These are phyloP conservation scores for Aspergillus amoenus DNA, from an alignment of 2,329 filamentous ascomycete species.

Conservation along the genomic window DNA sequence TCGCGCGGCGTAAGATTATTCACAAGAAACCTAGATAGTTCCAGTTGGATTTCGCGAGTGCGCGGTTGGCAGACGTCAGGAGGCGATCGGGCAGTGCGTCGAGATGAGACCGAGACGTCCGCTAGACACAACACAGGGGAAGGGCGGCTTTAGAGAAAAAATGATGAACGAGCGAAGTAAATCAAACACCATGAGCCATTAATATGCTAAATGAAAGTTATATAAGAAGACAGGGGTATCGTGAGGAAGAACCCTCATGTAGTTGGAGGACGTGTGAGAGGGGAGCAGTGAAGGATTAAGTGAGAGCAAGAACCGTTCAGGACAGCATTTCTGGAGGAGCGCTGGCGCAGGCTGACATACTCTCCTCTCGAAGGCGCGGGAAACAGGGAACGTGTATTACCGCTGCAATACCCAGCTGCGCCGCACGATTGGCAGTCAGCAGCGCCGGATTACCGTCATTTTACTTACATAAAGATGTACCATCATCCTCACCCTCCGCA, in stretches of 20 bases:
- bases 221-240: conserved; percentile 10
- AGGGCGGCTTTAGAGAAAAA: conserved; percentile 10
- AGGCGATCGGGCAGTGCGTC: neutral
- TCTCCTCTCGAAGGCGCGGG: conserved; percentile 12
- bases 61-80: neutral
- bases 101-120: neutral
- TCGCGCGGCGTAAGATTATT: neutral
- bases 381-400: conserved; percentile 15
- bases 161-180: conserved; percentile 19
- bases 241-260: conserved; percentile 9
- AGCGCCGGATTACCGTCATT: neutral
- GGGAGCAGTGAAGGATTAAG: conserved; percentile 6
- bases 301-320: conserved; percentile 9
- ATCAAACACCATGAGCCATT: conserved; percentile 18
- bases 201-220: conserved; percentile 18
- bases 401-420: conserved; percentile 5
- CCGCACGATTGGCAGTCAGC: conserved; percentile 6
- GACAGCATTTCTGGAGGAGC: conserved; percentile 13
- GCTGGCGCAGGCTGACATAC: conserved; percentile 10
- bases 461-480: neutral
- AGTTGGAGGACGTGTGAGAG: conserved; percentile 14
- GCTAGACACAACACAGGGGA: conserved; percentile 13
- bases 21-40: conserved; percentile 2
- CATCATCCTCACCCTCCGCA: neutral
- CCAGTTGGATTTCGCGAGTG: conserved; percentile 4